Conservation (phyloP, 1,284 basidiomycete genomes). For the Sanguinoderma infundibulare region DNA sequence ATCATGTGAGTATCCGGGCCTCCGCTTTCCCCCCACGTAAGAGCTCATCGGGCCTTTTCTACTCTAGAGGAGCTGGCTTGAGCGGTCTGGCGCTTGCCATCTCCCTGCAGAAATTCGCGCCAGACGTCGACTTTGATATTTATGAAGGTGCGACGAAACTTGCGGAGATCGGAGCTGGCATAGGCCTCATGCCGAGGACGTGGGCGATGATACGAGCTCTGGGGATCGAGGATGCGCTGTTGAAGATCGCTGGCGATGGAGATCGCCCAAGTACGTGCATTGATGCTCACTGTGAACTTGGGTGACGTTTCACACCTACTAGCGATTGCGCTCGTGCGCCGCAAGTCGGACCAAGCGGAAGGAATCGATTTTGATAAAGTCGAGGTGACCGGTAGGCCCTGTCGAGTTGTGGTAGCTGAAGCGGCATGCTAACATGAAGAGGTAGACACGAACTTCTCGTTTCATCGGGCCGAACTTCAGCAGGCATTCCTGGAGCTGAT, state of each 20-base stretch:
- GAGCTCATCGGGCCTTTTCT: neutral
- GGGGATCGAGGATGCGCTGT: slow-evolving; percentile 51
- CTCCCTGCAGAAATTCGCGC: slow-evolving; percentile 38
- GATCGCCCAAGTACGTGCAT: slow-evolving; percentile 19
- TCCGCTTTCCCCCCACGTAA: neutral
- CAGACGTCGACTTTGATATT: slow-evolving; percentile 45
- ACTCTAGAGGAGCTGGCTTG: slow-evolving; percentile 43
- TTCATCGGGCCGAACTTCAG: slow-evolving; percentile 58
- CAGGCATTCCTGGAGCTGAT: slow-evolving; percentile 48
- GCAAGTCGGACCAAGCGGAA: slow-evolving; percentile 28
- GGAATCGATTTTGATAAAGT: slow-evolving; percentile 51
- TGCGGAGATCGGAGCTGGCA: slow-evolving; percentile 58
- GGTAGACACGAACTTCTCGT: slow-evolving; percentile 46
- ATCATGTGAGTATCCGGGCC: slow-evolving; percentile 12
- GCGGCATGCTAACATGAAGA: neutral
- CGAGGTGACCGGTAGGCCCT: slow-evolving; percentile 46
- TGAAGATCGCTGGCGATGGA: slow-evolving; percentile 45
- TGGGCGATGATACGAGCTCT: slow-evolving; percentile 54
- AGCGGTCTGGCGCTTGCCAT: slow-evolving; percentile 41
- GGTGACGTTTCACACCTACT: neutral
- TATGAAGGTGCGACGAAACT: slow-evolving; percentile 55
- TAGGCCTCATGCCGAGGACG: slow-evolving; percentile 54
- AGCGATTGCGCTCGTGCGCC: slow-evolving; percentile 9
- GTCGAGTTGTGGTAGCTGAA: neutral
- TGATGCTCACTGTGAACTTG: neutral